Conservation (phyloP, 2,329 filamentous ascomycete genomes). For the Beauveria australis region DNA sequence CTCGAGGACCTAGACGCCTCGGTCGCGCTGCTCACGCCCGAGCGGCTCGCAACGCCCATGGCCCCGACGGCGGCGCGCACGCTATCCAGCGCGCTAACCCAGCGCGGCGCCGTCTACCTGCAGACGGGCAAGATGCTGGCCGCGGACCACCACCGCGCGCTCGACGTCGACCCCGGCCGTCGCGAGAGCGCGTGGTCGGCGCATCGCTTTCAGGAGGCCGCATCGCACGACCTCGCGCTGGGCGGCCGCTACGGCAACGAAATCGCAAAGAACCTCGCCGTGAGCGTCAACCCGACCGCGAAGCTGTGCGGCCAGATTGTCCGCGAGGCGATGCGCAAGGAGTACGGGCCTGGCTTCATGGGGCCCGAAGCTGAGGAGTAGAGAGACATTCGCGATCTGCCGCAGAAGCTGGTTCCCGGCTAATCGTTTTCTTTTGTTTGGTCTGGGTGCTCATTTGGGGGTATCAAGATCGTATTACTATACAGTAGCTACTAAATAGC, state of each 20-base stretch:
- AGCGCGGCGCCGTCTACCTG: constrained; percentile 58
- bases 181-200: constrained; percentile 42
- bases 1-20: constrained; percentile 49
- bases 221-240: constrained; percentile 54
- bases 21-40: constrained; percentile 50
- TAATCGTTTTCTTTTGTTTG: not conserved
- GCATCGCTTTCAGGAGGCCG: constrained; percentile 53
- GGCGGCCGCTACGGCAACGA: constrained; percentile 59
- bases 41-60: constrained; percentile 40
- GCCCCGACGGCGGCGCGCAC: constrained; percentile 59
- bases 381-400: not conserved
- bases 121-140: constrained; percentile 44
- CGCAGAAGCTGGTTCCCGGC: not conserved
- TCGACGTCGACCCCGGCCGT: constrained; percentile 32
- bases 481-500: constrained; percentile 9
- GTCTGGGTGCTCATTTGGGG: not conserved
- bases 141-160: constrained; percentile 17
- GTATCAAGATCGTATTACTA: constrained; percentile 5
- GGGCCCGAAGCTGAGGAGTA: constrained; percentile 19
- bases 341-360: constrained; percentile 48
- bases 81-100: constrained; percentile 62
- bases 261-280: constrained; percentile 55
- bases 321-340: constrained; percentile 60
- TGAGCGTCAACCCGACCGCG: constrained; percentile 58
- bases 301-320: constrained; percentile 65